Conservation (phyloP, 352 stramenopile genomes). For the Phytophthora syringae region DNA sequence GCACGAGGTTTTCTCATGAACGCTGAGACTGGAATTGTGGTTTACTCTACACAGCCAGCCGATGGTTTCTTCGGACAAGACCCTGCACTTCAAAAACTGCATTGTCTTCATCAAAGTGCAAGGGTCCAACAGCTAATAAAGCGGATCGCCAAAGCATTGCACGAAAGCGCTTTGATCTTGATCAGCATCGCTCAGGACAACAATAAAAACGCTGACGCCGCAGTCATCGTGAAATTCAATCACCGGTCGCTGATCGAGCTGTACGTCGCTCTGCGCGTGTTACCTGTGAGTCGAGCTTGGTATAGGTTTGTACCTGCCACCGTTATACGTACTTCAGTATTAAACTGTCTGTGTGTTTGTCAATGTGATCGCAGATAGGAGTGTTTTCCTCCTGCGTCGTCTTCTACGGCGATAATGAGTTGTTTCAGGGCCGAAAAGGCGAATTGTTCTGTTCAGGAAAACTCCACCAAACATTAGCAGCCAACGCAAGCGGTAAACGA, state of each 20-base stretch:
- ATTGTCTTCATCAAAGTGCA: constrained; percentile 20
- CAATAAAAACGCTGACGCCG: constrained; percentile 13
- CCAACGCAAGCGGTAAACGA: constrained; percentile 26
- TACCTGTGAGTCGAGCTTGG: constrained; percentile 34
- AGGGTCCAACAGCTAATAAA: constrained; percentile 34
- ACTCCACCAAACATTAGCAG: constrained; percentile 36
- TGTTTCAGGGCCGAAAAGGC: constrained; percentile 25
- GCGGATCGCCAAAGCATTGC: constrained; percentile 35
- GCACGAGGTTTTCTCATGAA: constrained; percentile 47
- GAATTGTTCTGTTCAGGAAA: constrained; percentile 27
- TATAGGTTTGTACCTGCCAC: background rate
- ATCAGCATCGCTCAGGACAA: constrained; percentile 17
- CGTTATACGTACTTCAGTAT: background rate
- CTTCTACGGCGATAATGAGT: constrained; percentile 27
- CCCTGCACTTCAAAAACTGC: constrained; percentile 9
- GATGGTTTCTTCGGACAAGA: constrained; percentile 20
- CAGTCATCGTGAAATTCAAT: constrained; percentile 24
- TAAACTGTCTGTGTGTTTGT: background rate
- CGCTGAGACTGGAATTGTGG: constrained; percentile 31
- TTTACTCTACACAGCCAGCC: constrained; percentile 28
- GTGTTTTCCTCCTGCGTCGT: constrained; percentile 27
- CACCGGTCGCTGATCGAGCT: constrained; percentile 16
- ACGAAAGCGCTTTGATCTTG: constrained; percentile 34
- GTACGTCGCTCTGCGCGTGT: constrained; percentile 48
- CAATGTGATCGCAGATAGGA: constrained; percentile 11